Evolutionary conservation across 352 stramenopile genomes (phyloP), one percentile per base, ranked within the genome.

Genomic region (Phytopythium helicoides): DNA sequence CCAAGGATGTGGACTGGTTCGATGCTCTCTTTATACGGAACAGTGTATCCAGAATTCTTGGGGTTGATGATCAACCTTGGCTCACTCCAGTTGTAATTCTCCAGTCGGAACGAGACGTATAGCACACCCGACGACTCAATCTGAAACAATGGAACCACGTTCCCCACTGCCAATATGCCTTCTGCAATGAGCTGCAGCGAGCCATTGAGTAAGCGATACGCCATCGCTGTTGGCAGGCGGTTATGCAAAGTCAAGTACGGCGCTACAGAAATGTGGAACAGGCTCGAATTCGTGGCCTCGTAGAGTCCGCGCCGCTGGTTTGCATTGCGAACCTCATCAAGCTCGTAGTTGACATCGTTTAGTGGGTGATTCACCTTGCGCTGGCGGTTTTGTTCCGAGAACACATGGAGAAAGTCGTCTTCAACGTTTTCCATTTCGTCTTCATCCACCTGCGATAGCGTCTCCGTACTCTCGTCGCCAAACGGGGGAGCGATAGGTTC

Each of bases 81-180:
- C 16, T 69, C 58, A 56, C 83, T 94, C 86, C 86, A 95, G 44
- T 81, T 92, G 65, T 95, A 95, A 47, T 95, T 95, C 50, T 94
- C 86, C 36, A 95, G 48, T 26, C 86, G 80, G 35, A 93, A 94
- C 8, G 86, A 94, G 21, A 94, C 61, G 51, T 88, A 95, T 33
- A 95, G 52, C 21, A 80, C 48, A 26, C 77, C 71, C 8, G 59
- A 62, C 16, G 68, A 46, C 63, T 94, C 83, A 28, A 95, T 68
- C 59, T 95, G 86, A 47, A 95, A 95, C 16, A 95, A 58, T 19
- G 81, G 83, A 19, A 95, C 60, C 23, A 93, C 73, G 33, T 87
- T 91, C 11, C 86, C 86, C 16, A 95, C 79, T 11, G 76, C 77
- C n/a, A 95, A 60, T 36, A 95, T 77, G 16, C 86, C 86, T 77